These are phyloP conservation scores for Calonectria crousiana DNA, from an alignment of 2,329 filamentous ascomycete species.

Conservation along the genomic window DNA sequence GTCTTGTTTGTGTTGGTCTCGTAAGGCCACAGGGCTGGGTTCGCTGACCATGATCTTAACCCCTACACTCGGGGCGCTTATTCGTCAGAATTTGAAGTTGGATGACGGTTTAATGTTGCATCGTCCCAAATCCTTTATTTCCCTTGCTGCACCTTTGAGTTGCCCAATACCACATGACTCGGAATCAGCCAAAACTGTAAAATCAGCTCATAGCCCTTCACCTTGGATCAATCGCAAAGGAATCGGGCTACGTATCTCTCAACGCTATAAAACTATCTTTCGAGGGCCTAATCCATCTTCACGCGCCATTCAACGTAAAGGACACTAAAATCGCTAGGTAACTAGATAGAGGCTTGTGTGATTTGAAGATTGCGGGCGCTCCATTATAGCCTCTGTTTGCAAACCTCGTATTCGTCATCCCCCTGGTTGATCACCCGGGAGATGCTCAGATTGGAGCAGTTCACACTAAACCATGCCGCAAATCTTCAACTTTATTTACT, in stretches of 20 bases:
- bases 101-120: background rate
- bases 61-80: background rate
- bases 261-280: background rate
- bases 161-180: background rate
- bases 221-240: background rate
- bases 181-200: background rate
- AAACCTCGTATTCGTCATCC: background rate
- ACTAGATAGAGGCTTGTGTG: background rate
- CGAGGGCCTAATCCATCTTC: background rate
- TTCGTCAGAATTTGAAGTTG: background rate
- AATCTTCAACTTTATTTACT: background rate
- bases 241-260: background rate
- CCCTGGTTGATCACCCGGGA: background rate
- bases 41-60: background rate
- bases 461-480: background rate
- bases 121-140: background rate
- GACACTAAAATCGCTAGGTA: background rate
- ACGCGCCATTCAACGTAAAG: background rate
- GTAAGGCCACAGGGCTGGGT: background rate
- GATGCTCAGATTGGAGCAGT: background rate
- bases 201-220: background rate
- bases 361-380: background rate
- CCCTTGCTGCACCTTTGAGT: background rate
- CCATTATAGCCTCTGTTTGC: background rate
- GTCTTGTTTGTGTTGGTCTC: background rate